Evolutionary conservation across 2,329 filamentous ascomycete species (phyloP).

Genomic region (Fusarium mundagurra): DNA sequence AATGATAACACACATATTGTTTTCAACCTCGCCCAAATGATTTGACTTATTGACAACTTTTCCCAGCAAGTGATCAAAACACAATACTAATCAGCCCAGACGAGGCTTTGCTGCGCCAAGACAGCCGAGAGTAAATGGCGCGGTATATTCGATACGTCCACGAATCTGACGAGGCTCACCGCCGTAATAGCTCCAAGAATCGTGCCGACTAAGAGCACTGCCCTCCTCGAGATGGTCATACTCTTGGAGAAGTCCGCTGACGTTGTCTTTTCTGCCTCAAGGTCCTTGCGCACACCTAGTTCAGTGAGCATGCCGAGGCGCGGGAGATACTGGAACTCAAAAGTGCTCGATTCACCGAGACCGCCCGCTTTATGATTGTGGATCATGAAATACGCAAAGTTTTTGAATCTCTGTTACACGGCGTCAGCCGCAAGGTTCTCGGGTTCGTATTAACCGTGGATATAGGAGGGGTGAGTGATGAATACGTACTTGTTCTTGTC

Average conservation of each 20-base stretch:
- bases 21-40: background rate
- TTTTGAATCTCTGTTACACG: slow-evolving; percentile 40
- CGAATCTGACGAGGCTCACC: slow-evolving; percentile 25
- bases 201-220: slow-evolving; percentile 32
- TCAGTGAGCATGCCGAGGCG: slow-evolving; percentile 49
- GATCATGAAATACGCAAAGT: slow-evolving; percentile 58
- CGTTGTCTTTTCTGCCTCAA: background rate
- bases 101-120: slow-evolving; percentile 36
- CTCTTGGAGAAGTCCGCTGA: background rate
- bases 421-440: slow-evolving; percentile 13
- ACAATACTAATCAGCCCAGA: slow-evolving; percentile 9
- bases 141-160: slow-evolving; percentile 29
- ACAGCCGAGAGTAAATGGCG: slow-evolving; percentile 30
- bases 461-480: background rate
- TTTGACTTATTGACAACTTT: background rate
- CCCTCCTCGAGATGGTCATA: slow-evolving; percentile 16
- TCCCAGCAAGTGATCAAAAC: background rate
- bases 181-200: slow-evolving; percentile 23
- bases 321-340: slow-evolving; percentile 78
- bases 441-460: background rate
- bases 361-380: slow-evolving; percentile 70
- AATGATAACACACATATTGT: background rate
- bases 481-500: slow-evolving; percentile 44
- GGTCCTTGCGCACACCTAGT: slow-evolving; percentile 39
- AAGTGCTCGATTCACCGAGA: slow-evolving; percentile 69